Conservation (phyloP, 768 basidiomycete genomes). For the Gelatoporia subvermispora region DNA sequence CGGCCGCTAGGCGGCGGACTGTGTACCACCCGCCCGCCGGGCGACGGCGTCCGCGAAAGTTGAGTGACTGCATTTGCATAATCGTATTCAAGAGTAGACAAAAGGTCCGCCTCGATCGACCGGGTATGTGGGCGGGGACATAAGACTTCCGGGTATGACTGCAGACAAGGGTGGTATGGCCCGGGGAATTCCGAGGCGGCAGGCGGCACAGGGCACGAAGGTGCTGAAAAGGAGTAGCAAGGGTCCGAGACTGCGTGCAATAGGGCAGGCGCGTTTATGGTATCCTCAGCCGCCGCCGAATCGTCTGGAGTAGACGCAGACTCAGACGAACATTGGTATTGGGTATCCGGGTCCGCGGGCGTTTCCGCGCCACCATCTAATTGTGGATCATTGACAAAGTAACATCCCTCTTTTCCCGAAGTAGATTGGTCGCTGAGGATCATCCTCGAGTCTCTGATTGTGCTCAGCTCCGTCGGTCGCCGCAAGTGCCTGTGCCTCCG, state of each 20-base stretch:
- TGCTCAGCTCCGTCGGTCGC: constrained; percentile 16
- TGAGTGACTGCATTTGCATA: constrained; percentile 18
- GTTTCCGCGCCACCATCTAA: constrained; percentile 2
- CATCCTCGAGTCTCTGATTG: constrained; percentile 20
- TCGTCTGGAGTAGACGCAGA: background rate
- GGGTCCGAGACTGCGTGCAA: constrained; percentile 1
- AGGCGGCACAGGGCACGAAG: background rate
- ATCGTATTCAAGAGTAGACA: constrained; percentile 20
- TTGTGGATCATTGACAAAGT: too few relatives aligned
- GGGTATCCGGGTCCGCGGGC: constrained; percentile 3
- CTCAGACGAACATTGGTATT: background rate
- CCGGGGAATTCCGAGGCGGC: background rate
- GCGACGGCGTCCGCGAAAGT: constrained; percentile 8
- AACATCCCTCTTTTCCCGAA: background rate
- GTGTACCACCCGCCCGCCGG: constrained; percentile 1
- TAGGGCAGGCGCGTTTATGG: too few relatives aligned
- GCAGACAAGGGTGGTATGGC: constrained; percentile 3
- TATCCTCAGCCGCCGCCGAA: background rate
- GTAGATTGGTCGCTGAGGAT: constrained; percentile 7
- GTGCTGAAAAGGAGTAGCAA: constrained; percentile 1
- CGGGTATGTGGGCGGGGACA: constrained; percentile 7
- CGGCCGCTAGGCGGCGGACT: constrained; percentile 7
- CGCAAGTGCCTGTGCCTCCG: constrained; percentile 11
- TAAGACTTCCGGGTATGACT: background rate
- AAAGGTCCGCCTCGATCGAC: constrained; percentile 11